phyloP scores from a whole-genome alignment of 176 grass and related monocot species.

The Juncus effusus region DNA sequence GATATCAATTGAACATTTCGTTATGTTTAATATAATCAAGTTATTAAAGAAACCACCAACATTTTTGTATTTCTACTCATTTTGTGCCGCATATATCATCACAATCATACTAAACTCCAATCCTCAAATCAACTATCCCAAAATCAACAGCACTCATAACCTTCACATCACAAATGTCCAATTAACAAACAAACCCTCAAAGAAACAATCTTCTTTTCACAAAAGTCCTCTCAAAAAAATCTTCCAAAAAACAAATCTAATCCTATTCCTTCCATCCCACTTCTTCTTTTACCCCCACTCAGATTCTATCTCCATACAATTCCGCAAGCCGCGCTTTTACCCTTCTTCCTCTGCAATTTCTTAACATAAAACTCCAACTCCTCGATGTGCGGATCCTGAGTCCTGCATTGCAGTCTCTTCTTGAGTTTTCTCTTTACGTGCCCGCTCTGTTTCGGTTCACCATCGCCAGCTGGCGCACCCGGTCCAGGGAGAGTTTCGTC shows the following conservation, averaged over 20 bases:
- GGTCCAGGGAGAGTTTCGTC: conserved; percentile 33
- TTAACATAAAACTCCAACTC: conserved; percentile 32
- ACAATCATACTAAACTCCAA: too few species aligned
- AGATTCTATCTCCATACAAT: too few species aligned
- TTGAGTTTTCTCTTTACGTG: conserved; percentile 65
- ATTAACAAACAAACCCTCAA: too few species aligned
- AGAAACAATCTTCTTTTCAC: too few species aligned
- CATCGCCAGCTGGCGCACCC: conserved; percentile 33
- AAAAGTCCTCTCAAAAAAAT: too few species aligned
- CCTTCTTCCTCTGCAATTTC: conserved; percentile 17
- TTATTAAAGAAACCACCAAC: conserved; percentile 42
- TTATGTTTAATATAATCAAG: conserved; percentile 31
- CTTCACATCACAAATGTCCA: too few species aligned
- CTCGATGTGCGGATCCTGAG: conserved; percentile 66
- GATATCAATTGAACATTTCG: conserved; percentile 33
- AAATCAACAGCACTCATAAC: too few species aligned
- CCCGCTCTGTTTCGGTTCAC: conserved; percentile 74
- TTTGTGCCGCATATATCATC: too few species aligned
- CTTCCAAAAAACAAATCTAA: too few species aligned
- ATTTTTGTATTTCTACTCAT: background rate
- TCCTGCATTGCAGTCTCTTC: conserved; percentile 55
- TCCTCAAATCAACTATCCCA: too few species aligned
- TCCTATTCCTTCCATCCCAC: too few species aligned
- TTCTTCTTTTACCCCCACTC: too few species aligned
- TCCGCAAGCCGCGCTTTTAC: background rate